These are phyloP conservation scores for Termitomyces sp. DNA, from an alignment of 768 basidiomycete genomes.

Conservation along the genomic window DNA sequence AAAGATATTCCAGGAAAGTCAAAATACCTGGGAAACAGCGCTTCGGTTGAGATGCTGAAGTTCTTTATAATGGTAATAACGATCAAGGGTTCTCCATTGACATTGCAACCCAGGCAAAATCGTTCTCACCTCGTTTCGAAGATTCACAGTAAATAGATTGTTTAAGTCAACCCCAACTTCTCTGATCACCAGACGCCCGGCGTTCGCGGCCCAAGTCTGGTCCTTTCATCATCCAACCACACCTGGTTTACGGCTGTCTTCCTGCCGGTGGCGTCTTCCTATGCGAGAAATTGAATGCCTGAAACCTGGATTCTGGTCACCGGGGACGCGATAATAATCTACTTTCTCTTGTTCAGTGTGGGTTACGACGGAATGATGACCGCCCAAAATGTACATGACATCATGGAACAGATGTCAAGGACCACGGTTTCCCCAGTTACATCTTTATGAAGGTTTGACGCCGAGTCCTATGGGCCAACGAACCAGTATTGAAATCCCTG, in stretches of 20 bases:
- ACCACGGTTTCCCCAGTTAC: not conserved
- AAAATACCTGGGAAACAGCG: not conserved
- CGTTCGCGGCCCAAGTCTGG: conserved; percentile 3
- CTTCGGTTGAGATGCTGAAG: not conserved
- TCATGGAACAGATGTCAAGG: not conserved
- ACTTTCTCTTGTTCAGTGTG: not conserved
- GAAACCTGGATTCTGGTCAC: not conserved
- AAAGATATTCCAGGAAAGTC: not conserved
- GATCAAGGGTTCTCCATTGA: not conserved
- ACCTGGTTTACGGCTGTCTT: conserved; percentile 3
- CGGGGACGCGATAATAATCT: not conserved
- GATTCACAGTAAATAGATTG: not conserved
- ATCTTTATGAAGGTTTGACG: not conserved
- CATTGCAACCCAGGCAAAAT: not conserved
- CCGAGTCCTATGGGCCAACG: not conserved
- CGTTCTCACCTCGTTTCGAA: conserved; percentile 5
- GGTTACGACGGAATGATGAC: not conserved
- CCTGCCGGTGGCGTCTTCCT: conserved; percentile 9
- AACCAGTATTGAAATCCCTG: not conserved
- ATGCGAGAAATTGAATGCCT: not conserved
- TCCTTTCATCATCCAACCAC: not conserved
- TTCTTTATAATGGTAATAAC: not conserved
- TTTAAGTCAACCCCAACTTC: not conserved
- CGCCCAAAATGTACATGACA: not conserved
- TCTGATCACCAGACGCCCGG: conserved; percentile 7